Evolutionary conservation across 805 yeast species (phyloP).

Genomic region (Candida golubevii): DNA sequence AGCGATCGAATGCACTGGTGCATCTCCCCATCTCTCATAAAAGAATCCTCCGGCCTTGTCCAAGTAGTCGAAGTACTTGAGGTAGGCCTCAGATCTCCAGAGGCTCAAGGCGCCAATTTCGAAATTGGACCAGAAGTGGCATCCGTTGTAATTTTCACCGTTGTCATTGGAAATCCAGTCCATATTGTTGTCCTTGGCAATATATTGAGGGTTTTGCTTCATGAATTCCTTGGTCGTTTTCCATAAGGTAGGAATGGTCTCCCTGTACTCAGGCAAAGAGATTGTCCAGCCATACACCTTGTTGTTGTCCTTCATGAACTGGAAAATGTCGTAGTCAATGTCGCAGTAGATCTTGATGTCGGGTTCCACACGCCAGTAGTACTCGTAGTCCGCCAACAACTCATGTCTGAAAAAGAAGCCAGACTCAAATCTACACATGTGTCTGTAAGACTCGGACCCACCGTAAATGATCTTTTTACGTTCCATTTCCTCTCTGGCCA

Average conservation of each 20-base stretch:
- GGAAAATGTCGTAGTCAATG: slow-evolving; percentile 82
- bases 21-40: slow-evolving; percentile 94
- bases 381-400: slow-evolving; percentile 69
- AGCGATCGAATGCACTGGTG: slow-evolving; percentile 87
- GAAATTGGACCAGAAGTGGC: slow-evolving; percentile 91
- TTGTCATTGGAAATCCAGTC: slow-evolving; percentile 66
- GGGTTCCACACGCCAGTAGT: slow-evolving; percentile 96
- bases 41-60: slow-evolving; percentile 88
- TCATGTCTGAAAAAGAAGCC: slow-evolving; percentile 86
- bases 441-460: slow-evolving; percentile 71
- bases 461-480: slow-evolving; percentile 65
- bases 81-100: slow-evolving; percentile 72
- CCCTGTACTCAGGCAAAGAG: slow-evolving; percentile 72
- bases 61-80: slow-evolving; percentile 64
- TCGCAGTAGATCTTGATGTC: slow-evolving; percentile 78
- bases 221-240: slow-evolving; percentile 66
- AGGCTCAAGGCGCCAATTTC: slow-evolving; percentile 72
- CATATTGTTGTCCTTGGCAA: slow-evolving; percentile 62
- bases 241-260: slow-evolving; percentile 87
- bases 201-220: slow-evolving; percentile 52
- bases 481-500: slow-evolving; percentile 55
- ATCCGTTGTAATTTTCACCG: slow-evolving; percentile 69
- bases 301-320: slow-evolving; percentile 65
- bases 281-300: slow-evolving; percentile 89
- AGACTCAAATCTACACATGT: slow-evolving; percentile 89